A percentile compares a stretch with the other conserved stretches of the same genome.
Conservation (phyloP, 1,139 yeast species). For the Candida glucosophila region DNA sequence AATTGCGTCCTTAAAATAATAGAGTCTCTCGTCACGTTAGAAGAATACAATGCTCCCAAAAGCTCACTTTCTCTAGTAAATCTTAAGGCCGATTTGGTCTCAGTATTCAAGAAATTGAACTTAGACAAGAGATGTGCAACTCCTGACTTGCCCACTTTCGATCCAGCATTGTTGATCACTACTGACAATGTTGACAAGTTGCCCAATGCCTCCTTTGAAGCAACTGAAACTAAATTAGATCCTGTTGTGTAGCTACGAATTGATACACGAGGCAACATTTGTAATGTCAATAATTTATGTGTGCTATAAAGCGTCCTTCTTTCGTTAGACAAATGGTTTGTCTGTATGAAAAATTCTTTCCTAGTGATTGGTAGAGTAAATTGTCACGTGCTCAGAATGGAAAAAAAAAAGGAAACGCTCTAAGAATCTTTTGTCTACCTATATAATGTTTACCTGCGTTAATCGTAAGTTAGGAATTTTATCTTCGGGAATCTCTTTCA, state of each 20-base stretch:
- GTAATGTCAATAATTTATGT: slow-evolving; percentile 1
- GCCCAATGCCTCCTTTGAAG: slow-evolving; percentile 44
- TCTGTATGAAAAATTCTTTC: slow-evolving; percentile 9
- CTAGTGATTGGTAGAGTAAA: slow-evolving; percentile 11
- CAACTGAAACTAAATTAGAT: slow-evolving; percentile 32
- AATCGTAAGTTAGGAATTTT: slow-evolving; percentile 18
- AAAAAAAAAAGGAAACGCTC: too few relatives aligned
- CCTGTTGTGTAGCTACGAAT: slow-evolving; percentile 44
- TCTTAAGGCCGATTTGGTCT: slow-evolving; percentile 80
- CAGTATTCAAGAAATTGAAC: slow-evolving; percentile 79
- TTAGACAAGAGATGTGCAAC: slow-evolving; percentile 78
- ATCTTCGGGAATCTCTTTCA: slow-evolving; percentile 13
- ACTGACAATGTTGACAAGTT: slow-evolving; percentile 64
- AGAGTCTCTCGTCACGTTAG: slow-evolving; percentile 75
- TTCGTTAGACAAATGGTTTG: slow-evolving; percentile 2
- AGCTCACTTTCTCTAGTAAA: slow-evolving; percentile 92
- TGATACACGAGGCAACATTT: slow-evolving; percentile 37
- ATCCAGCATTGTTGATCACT: slow-evolving; percentile 73
- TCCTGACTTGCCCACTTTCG: slow-evolving; percentile 76
- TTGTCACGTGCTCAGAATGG: slow-evolving; percentile 9
- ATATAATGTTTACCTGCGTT: slow-evolving; percentile 27
- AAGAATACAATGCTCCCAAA: slow-evolving; percentile 73
- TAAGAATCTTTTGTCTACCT: too few relatives aligned
- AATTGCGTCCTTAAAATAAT: slow-evolving; percentile 74
- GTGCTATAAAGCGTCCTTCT: too few relatives aligned